Percentiles rank a stretch among this genome's conserved stretches.
Evolutionary conservation across 257 asterid species (phyloP).

Genomic region (Solanum virginianum): DNA sequence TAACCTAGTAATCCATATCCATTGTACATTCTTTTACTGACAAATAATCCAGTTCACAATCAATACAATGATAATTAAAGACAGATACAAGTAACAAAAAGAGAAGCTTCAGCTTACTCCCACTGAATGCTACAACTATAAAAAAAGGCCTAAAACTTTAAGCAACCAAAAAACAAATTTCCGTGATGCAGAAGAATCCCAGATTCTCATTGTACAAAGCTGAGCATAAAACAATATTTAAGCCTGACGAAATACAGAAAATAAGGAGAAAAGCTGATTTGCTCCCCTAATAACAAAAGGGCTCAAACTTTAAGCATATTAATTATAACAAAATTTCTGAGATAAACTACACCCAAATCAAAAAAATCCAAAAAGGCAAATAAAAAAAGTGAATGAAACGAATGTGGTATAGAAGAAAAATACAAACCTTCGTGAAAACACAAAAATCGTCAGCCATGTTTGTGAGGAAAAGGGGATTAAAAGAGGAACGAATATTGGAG

Average conservation of each 20-base stretch:
- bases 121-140: background rate
- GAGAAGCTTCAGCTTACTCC: background rate
- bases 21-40: background rate
- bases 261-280: background rate
- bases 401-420: slow-evolving; percentile 2
- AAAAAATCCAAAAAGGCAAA: background rate
- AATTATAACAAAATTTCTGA: background rate
- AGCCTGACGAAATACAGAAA: background rate
- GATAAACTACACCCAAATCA: background rate
- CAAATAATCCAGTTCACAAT: background rate
- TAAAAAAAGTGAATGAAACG: background rate
- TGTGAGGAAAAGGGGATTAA: slow-evolving; percentile 6
- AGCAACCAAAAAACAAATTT: background rate
- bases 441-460: slow-evolving; percentile 68
- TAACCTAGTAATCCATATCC: background rate
- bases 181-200: background rate
- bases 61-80: background rate
- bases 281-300: background rate
- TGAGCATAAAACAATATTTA: background rate
- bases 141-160: background rate
- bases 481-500: background rate
- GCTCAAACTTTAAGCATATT: background rate
- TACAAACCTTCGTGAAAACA: slow-evolving; percentile 44
- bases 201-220: background rate
- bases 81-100: background rate